phyloP scores from a whole-genome alignment of 805 yeast genomes.

The Candida sphagnicola region DNA sequence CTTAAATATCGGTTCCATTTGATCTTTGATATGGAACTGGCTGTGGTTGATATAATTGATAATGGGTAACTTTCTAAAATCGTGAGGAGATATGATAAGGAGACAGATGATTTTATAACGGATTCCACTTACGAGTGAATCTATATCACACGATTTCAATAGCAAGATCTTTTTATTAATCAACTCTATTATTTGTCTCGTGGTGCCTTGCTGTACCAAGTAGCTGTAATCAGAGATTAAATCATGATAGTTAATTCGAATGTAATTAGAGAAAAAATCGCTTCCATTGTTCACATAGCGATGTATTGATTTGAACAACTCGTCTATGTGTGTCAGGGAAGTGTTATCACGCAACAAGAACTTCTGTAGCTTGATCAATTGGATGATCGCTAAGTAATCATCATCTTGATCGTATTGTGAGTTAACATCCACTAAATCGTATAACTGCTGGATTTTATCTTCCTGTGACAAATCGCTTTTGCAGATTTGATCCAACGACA shows the following conservation, averaged over 20 bases:
- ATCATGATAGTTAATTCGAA: conserved; percentile 28
- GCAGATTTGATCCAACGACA: neutral
- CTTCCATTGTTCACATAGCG: neutral
- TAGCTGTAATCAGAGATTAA: conserved; percentile 29
- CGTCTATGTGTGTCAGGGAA: neutral
- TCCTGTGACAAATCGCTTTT: neutral
- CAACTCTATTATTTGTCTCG: conserved; percentile 20
- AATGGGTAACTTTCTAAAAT: conserved; percentile 27
- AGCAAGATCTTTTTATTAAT: conserved; percentile 29
- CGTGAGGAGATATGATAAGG: conserved; percentile 28
- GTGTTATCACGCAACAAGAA: too few relatives aligned
- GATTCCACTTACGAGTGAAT: conserved; percentile 3
- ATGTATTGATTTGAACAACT: neutral
- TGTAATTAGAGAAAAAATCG: conserved; percentile 4
- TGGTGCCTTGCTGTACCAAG: conserved; percentile 12
- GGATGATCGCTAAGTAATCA: neutral
- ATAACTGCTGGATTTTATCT: neutral
- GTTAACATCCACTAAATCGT: neutral
- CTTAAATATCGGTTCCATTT: neutral
- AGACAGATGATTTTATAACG: conserved; percentile 26
- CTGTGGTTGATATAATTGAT: conserved; percentile 8
- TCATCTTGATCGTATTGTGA: neutral
- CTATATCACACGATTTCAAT: conserved; percentile 11
- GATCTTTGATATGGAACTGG: too few relatives aligned
- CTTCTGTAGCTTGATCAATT: neutral